phyloP scores from a whole-genome alignment of 305 asterid genomes.

The Euphrasia arctica region DNA sequence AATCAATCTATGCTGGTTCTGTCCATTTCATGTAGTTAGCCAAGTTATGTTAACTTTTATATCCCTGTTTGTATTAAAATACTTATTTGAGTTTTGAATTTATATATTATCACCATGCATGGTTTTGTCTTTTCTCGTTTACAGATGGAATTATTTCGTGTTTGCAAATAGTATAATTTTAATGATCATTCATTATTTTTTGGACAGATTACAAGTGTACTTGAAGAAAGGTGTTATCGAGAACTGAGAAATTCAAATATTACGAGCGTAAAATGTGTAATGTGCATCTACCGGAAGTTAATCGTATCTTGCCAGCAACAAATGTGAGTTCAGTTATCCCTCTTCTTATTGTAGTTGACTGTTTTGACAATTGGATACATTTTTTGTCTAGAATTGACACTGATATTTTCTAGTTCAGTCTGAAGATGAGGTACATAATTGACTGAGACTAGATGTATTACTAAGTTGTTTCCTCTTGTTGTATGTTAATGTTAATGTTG shows the following conservation, averaged over 20 bases:
- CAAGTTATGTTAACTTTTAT: constrained; percentile 1
- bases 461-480: constrained; percentile 15
- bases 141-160: constrained; percentile 16
- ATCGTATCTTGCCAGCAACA: constrained; percentile 66
- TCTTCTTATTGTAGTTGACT: constrained; percentile 20
- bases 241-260: constrained; percentile 66
- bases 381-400: constrained; percentile 16
- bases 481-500: constrained; percentile 12
- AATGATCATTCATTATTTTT: constrained; percentile 26
- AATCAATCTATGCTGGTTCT: background rate
- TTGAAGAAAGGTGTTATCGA: constrained; percentile 76
- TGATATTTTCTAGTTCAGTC: constrained; percentile 22
- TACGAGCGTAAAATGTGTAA: constrained; percentile 57
- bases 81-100: constrained; percentile 8
- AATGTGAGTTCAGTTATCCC: constrained; percentile 59
- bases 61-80: constrained; percentile 6
- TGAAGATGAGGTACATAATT: constrained; percentile 23
- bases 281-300: constrained; percentile 72
- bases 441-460: background rate
- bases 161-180: constrained; percentile 14
- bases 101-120: constrained; percentile 5
- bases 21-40: constrained; percentile 8
- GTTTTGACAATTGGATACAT: constrained; percentile 9
- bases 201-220: constrained; percentile 71
- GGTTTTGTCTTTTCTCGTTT: constrained; percentile 11